Base-by-base conservation (phyloP, 257 asterid species). In the Forsythia suspensa region DNA sequence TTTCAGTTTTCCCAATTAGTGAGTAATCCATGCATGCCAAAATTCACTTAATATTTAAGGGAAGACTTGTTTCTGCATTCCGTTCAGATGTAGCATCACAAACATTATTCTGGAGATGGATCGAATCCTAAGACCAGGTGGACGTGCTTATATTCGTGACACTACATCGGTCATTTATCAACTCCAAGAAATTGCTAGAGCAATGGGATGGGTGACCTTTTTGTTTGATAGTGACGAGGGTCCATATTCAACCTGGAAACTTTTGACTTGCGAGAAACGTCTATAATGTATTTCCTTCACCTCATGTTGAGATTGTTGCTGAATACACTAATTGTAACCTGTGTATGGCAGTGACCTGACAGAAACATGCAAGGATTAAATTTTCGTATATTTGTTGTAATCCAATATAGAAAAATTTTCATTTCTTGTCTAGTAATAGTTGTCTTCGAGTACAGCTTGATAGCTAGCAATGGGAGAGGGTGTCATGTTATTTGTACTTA, bases 51-150 rank as follows among this genome's bases (percentile, higher is more conserved):
- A 21, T 72, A 24, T 67, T 71, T 13, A 29, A 66, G 2, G 21
- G 41, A 72, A 55, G 10, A 51, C 40, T 36, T 36, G 15, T 13
- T 38, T 34, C 12, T 59, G 12, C 57, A 41, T 16, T 73, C 29
- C 29, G 41, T 59, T 52, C 79, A 90, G 95, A 80, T 88, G 97
- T 83, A 88, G 90, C 51, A 84, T 85, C 44, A 77, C 93, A 6
- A 87, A 38, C 79, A 91, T 91, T 52, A 85, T 91, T 92, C 83
- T 91, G 73, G 97, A 91, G 82, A 91, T 91, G 91, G 93, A 91
- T 43, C 88, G 97, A 46, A 87, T 90, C 63, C 84, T 92, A 18
- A 82, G 95, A 78, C 94, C 95, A 1, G 93, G 92, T 8, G 95
- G 97, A 20, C 90, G 85, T 7, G 97, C 66, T 52, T 91, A 87